These are phyloP conservation scores for Cutaneotrichosporon dermatis DNA, from an alignment of 1,284 basidiomycete species.

Conservation along the genomic window DNA sequence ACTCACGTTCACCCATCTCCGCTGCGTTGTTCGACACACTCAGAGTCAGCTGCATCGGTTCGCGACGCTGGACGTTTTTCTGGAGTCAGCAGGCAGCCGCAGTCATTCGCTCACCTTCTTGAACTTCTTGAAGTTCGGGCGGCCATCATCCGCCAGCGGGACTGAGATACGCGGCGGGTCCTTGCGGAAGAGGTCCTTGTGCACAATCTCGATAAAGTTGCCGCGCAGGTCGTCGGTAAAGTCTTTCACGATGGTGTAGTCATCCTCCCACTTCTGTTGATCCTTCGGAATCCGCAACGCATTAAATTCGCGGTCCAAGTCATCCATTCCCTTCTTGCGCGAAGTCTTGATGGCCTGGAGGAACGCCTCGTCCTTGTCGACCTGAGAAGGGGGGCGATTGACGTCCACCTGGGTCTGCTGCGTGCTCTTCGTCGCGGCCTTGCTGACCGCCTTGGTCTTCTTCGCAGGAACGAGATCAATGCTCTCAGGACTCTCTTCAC, in stretches of 20 bases:
- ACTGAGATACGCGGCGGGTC: conserved; percentile 48
- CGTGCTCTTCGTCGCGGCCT: conserved; percentile 12
- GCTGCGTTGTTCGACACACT: conserved; percentile 33
- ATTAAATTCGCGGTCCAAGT: conserved; percentile 78
- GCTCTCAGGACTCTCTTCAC: conserved; percentile 13
- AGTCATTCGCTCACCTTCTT: conserved; percentile 59
- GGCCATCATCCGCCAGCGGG: conserved; percentile 53
- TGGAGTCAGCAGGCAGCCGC: conserved; percentile 17
- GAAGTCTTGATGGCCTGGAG: conserved; percentile 37
- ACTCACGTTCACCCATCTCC: conserved; percentile 44
- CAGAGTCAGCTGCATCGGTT: conserved; percentile 36
- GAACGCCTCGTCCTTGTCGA: conserved; percentile 40
- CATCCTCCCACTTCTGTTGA: conserved; percentile 20
- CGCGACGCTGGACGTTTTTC: conserved; percentile 37
- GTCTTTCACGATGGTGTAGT: conserved; percentile 57
- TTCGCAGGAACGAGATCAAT: conserved; percentile 18
- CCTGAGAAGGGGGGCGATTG: conserved; percentile 10
- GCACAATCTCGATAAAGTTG: conserved; percentile 76
- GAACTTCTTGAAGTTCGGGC: conserved; percentile 80
- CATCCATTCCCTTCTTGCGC: conserved; percentile 51
- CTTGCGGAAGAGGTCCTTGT: conserved; percentile 44
- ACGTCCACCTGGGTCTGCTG: background rate
- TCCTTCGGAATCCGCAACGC: conserved; percentile 66
- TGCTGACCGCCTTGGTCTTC: conserved; percentile 1
- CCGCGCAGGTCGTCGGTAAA: conserved; percentile 71